Percentiles rank a stretch among this genome's conserved stretches.
phyloP scores from a whole-genome alignment of 306 rosid species.

The Fragaria nilgerrensis region DNA sequence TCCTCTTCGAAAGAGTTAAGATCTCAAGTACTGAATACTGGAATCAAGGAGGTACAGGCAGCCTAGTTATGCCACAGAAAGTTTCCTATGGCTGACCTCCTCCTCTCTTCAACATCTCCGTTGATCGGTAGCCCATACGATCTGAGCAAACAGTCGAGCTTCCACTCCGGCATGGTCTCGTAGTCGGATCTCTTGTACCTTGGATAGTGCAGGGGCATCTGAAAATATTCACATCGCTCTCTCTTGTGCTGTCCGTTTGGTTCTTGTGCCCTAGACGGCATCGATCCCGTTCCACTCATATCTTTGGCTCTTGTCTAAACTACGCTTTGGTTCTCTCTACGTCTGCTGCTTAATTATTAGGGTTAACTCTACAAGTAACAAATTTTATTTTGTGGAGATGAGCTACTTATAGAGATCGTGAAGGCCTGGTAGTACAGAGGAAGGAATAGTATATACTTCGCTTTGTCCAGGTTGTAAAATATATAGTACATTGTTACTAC shows the following conservation, averaged over 20 bases:
- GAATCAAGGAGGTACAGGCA: not conserved
- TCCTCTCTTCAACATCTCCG: slow-evolving; percentile 48
- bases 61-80: slow-evolving; percentile 45
- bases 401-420: not conserved
- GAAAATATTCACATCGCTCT: slow-evolving; percentile 34
- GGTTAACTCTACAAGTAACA: not conserved
- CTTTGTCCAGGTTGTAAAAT: slow-evolving; percentile 1
- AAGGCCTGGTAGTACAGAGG: not conserved
- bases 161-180: slow-evolving; percentile 70
- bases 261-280: not conserved
- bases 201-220: slow-evolving; percentile 74
- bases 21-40: not conserved
- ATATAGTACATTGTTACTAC: not conserved
- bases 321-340: not conserved
- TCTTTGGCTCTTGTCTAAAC: not conserved
- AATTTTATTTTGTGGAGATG: not conserved
- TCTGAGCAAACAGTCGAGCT: slow-evolving; percentile 56
- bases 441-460: not conserved
- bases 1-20: not conserved
- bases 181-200: slow-evolving; percentile 53
- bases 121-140: slow-evolving; percentile 55
- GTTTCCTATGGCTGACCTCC: slow-evolving; percentile 60
- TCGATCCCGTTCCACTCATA: slow-evolving; percentile 22
- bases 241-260: slow-evolving; percentile 9
- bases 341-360: not conserved